Base-by-base conservation (phyloP, 192 early-diverging fungal species). In the Backusella tuberculispora region DNA sequence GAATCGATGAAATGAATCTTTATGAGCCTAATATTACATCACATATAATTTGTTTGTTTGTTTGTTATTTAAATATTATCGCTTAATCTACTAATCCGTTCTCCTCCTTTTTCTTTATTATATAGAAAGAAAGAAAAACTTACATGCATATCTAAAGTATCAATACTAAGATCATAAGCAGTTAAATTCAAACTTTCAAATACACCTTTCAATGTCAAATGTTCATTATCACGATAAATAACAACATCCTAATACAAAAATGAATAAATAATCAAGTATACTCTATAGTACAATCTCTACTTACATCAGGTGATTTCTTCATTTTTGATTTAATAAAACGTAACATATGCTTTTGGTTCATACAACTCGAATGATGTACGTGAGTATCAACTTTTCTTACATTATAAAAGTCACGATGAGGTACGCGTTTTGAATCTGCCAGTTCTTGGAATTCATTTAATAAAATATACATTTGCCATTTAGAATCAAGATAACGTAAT, bases 321-420 rank as follows among this genome's bases (percentile, higher is more conserved):
- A 98, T 82, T 80, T 96, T 97, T 42, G 92, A 89, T 80, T 98
- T 98, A 83, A 98, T 97, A 75, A 97, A 98, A 7, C 95, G 93
- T 41, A 98, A 80, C 65, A 98, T 74, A 78, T 98, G 97, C 84
- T 98, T 98, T 78, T 95, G 94, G 81, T 97, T 98, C 97, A 98
- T 97, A 73, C 95, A 96, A 4, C 91, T 88, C 5, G 93, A 92
- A 76, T 96, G 88, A 74, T 98, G 97, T 47, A 98, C 92, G 87
- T 98, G 97, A 60, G 95, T 96, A 82, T 98, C 97, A 17, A 98
- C 96, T 77, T 98, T 98, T 65, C 97, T 92, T 60, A 98, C 95
- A 71, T 98, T 98, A 88, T 98, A 98, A 78, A 97, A 95, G 80
- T 98, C 97, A 71, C 97, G 88, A 73, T 97, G 97, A 2, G 97